phyloP scores from a whole-genome alignment of 352 stramenopile species.

The Globisporangium splendens region DNA sequence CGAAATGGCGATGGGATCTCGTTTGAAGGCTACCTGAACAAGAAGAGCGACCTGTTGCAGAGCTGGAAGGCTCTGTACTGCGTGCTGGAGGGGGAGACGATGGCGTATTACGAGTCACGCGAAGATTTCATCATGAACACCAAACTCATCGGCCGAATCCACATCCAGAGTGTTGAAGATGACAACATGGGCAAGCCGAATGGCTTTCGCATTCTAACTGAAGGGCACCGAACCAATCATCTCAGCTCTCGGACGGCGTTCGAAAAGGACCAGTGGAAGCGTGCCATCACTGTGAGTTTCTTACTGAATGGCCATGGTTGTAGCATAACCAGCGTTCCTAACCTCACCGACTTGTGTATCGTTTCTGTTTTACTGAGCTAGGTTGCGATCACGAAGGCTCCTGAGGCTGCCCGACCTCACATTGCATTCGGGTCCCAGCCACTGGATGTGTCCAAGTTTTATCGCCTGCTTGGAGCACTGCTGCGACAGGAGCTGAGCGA shows the following conservation, averaged over 20 bases:
- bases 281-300: constrained; percentile 48
- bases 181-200: constrained; percentile 64
- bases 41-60: constrained; percentile 74
- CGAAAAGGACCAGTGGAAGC: constrained; percentile 82
- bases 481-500: constrained; percentile 69
- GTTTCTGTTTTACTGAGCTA: constrained; percentile 12
- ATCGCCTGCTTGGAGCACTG: constrained; percentile 59
- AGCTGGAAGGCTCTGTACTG: constrained; percentile 76
- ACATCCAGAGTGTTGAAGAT: constrained; percentile 64
- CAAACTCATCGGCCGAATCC: constrained; percentile 73
- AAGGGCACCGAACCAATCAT: constrained; percentile 67
- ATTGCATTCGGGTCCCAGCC: constrained; percentile 74
- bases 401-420: constrained; percentile 36
- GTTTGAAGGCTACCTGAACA: constrained; percentile 83
- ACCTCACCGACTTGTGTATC: not conserved
- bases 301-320: too few species aligned
- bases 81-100: constrained; percentile 71
- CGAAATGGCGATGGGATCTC: constrained; percentile 61
- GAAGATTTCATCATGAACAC: constrained; percentile 82
- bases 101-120: constrained; percentile 76
- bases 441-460: constrained; percentile 68
- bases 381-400: constrained; percentile 55
- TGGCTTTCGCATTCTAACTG: constrained; percentile 60
- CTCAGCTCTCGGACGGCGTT: constrained; percentile 73
- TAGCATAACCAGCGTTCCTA: not conserved